Base-by-base conservation (phyloP, 768 basidiomycete species). In the Naganishia friedmannii region DNA sequence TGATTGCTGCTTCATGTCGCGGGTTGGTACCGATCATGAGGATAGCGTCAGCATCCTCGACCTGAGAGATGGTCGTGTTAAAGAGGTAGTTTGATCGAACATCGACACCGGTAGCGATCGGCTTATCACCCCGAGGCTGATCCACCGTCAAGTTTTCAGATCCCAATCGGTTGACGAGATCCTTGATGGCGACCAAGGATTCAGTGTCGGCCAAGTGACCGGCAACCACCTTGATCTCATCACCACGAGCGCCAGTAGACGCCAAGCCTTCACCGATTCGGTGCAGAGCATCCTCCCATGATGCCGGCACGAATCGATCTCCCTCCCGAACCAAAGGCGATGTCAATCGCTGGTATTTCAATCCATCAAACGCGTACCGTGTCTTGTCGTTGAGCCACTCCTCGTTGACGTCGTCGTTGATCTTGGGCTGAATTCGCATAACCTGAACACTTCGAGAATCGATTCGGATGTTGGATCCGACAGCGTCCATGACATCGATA, bases 301-400 rank as follows among this genome's bases (percentile, higher is more conserved):
- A 85, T 0, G 91, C 88, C 42, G 90, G 83, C 32, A 93, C 89
- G 80, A 98, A 98, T 19, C 93, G 88, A 79, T 94, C 92, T n/a
- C 91, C 94, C 67, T 88, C 84, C 80, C 93, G 90, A 73, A 97
- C 83, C 53, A 98, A 86, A 2, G 96, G 96, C 0, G 89, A 89
- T 3, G 94, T 97, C 76, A 99, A 84, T 26, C 95, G 90, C 81
- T 99, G 96, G 85, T 92, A 95, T 77, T 88, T 88, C 37, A 99
- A 86, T 12, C 96, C 96, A 76, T 99, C 96, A 81, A 93, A 90
- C 0, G 95, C 91, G 81, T 93, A 93, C 69, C 96, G 90, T 1
- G 95, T 93, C 86, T 99, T 99, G 86, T 99, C 96, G 81, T 87
- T 93, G 80, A 99, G 95, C 96, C 96, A 98, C 82, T 99, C 96